phyloP scores from a whole-genome alignment of 768 basidiomycete species.

The Xerocomellus amylosporus region DNA sequence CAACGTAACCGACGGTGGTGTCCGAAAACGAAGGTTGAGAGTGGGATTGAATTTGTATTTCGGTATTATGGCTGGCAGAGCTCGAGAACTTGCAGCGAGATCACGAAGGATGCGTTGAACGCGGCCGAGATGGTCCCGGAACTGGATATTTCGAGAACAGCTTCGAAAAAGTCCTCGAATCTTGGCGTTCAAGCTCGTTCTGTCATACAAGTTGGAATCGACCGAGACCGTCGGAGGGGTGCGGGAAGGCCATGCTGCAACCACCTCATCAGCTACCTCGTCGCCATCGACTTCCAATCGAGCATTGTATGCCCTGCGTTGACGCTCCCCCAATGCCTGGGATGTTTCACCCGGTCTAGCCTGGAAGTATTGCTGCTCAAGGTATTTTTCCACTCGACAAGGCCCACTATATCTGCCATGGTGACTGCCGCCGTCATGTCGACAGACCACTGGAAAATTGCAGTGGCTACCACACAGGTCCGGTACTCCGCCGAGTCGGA shows the following conservation, averaged over 20 bases:
- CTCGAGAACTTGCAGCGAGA: background rate
- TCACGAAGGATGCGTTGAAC: background rate
- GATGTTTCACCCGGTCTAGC: background rate
- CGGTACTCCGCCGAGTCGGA: background rate
- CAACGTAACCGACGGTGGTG: background rate
- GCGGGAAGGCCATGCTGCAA: background rate
- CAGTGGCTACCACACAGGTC: slow-evolving; percentile 1
- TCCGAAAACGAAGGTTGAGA: background rate
- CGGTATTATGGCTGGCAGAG: too few species aligned
- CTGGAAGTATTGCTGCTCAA: background rate
- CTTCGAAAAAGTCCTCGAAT: background rate
- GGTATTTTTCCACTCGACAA: background rate
- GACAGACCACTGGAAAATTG: slow-evolving; percentile 1
- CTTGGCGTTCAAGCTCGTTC: background rate
- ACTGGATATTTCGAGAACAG: background rate
- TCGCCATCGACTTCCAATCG: background rate
- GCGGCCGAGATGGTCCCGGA: background rate
- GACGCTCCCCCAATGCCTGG: background rate
- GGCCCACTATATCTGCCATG: background rate
- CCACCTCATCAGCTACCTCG: background rate
- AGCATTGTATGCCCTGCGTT: background rate
- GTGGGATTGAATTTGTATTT: background rate
- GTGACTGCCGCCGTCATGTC: background rate
- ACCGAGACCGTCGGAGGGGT: background rate
- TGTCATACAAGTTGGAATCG: background rate